Evolutionary conservation across 306 rosid genomes (phyloP), one percentile per base, ranked within the genome.

Genomic region (Pachyrhizus erosus): DNA sequence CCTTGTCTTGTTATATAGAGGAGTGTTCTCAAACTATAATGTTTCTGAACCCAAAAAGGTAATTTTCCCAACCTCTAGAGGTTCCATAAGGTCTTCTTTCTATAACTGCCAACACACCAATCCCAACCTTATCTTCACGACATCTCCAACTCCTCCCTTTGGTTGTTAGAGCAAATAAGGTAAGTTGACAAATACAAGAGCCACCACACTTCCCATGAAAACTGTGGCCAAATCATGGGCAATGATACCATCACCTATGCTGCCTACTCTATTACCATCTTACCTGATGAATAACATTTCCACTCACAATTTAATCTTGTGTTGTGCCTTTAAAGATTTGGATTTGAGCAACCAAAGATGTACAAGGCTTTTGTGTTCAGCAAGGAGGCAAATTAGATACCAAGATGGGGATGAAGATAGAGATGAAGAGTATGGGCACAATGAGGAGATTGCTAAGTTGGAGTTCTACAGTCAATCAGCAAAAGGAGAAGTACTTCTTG

Each of bases 401-500:
- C 87, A 87, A 14, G 84, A 83, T 0, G 91, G 34, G 2, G 91
- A 84, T 0, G 92, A 75, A 5, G 87, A 85, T 1, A 84, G 69
- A 5, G 89, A 83, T 24, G 90, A 85, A 24, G 90, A 86, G 45
- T 79, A 89, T 52, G 93, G 92, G 7, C 78, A 89, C 70, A 90
- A 93, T 57, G 89, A 94, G 24, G 90, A 91, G 42, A 89, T 93
- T 69, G 86, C 88, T 6, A 75, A 66, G 89, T 66, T 94, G 88
- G 97, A 94, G 80, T 11, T 81, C 51, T 94, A 91, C 64, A 90
- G 90, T 82, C 97, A 88, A 31, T 85, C 88, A 24, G 86, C 86
- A 15, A 81, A 79, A 82, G 89, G 88, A 71, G 98, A 92, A 85
- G 97, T 89, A 23, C 94, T 92, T 46, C 52, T 93, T 79, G 97